Conservation (phyloP, 257 asterid genomes). For the Gardenia jasminoides region DNA sequence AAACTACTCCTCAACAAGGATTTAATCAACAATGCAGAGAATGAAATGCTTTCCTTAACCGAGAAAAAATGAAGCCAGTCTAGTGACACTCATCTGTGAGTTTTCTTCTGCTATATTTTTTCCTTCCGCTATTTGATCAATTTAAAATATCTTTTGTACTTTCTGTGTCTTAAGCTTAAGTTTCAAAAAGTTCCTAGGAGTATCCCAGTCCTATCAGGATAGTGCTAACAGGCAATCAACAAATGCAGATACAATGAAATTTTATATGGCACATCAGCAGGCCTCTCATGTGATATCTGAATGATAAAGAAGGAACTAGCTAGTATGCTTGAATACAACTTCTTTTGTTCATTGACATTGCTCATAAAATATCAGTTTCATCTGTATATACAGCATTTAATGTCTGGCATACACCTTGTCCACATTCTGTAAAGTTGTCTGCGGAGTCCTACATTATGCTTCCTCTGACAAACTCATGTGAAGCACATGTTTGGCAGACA, state of each 20-base stretch:
- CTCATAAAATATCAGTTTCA: background rate
- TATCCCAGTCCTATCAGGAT: background rate
- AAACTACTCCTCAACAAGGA: conserved; percentile 10
- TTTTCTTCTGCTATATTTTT: conserved; percentile 10
- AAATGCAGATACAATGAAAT: background rate
- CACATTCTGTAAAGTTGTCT: conserved; percentile 5
- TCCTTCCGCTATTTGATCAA: background rate
- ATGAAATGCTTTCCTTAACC: conserved; percentile 77
- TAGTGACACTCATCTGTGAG: background rate
- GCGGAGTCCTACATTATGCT: conserved; percentile 7
- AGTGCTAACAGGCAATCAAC: background rate
- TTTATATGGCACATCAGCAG: background rate
- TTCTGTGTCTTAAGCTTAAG: background rate
- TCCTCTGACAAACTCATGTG: conserved; percentile 17
- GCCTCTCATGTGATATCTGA: conserved; percentile 1
- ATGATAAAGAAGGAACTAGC: background rate
- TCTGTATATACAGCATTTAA: conserved; percentile 1
- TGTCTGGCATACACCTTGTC: conserved; percentile 17
- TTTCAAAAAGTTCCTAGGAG: background rate
- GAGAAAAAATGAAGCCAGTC: background rate
- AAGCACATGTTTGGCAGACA: conserved; percentile 21
- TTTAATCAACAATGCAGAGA: conserved; percentile 54
- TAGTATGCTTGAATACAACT: background rate
- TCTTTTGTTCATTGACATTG: background rate
- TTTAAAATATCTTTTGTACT: background rate